Percentiles rank a stretch among this genome's conserved stretches.
Conservation (phyloP, 2,329 filamentous ascomycete species). For the Botrytis porri region DNA sequence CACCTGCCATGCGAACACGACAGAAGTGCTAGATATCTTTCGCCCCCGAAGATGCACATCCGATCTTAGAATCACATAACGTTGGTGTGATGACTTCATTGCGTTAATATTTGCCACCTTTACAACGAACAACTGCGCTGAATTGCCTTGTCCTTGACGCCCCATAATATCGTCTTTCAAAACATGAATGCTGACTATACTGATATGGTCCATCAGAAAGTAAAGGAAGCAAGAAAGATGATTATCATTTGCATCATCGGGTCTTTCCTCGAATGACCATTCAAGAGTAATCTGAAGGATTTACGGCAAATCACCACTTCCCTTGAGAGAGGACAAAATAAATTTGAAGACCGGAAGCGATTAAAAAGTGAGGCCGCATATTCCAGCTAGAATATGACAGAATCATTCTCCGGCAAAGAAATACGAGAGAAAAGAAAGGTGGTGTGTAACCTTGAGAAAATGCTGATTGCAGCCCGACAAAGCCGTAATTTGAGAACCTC, state of each 20-base stretch:
- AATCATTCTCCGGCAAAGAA: slow-evolving; percentile 18
- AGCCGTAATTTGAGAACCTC: slow-evolving; percentile 22
- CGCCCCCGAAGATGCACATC: slow-evolving; percentile 14
- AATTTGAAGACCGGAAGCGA: slow-evolving; percentile 6
- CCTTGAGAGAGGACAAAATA: background rate
- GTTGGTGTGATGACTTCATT: slow-evolving; percentile 16
- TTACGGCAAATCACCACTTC: slow-evolving; percentile 7
- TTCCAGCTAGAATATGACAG: slow-evolving; percentile 17
- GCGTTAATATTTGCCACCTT: slow-evolving; percentile 13
- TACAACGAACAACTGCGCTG: slow-evolving; percentile 1
- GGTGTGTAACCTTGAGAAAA: slow-evolving; percentile 25
- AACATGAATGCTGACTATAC: slow-evolving; percentile 14
- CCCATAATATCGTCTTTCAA: slow-evolving; percentile 8
- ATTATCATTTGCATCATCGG: slow-evolving; percentile 12
- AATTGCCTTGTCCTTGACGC: slow-evolving; percentile 3
- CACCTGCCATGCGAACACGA: slow-evolving; percentile 16
- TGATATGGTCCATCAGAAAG: background rate
- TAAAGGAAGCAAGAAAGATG: slow-evolving; percentile 7
- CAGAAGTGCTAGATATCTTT: slow-evolving; percentile 7
- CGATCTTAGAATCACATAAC: slow-evolving; percentile 18
- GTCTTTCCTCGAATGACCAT: slow-evolving; percentile 15
- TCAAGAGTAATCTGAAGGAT: slow-evolving; percentile 12
- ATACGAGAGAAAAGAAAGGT: slow-evolving; percentile 25
- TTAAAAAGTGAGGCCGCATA: slow-evolving; percentile 16
- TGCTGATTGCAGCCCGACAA: slow-evolving; percentile 27